Evolutionary conservation across 2,329 filamentous ascomycete genomes (phyloP), one percentile per base, ranked within the genome.

Genomic region (Neofusicoccum kwambonambiense): DNA sequence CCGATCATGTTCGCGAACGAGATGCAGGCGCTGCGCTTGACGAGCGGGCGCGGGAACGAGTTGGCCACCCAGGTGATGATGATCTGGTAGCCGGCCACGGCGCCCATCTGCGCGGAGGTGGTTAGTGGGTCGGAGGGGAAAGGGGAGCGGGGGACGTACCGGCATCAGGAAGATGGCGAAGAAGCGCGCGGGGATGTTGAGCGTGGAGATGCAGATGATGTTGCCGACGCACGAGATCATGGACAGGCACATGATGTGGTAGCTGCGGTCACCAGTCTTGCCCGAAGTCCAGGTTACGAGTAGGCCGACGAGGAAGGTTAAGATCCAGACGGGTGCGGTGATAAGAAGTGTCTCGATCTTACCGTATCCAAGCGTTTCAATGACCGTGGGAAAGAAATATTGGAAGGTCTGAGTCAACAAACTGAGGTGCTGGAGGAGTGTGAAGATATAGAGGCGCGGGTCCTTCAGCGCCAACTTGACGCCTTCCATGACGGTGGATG

Each of bases 371-470:
- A 90, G 80, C 0, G 85, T 88, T 49, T 85, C 80, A 1, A 89
- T 84, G 45, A 90, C 87, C 0, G 82, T 85, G 0, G 87, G 87
- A 74, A 89, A 89, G 76, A 89, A 89, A 71, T 88, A 88, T 51
- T 87, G 85, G 69, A 89, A 88, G 4, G 83, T 84, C 69, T 86
- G 83, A 0, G 81, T 80, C 1, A 85, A 73, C 15, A 86, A 68
- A 37, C 78, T 82, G n/a, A 80, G 70, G 64, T 86, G 84, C 69
- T 87, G 84, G 2, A 87, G 74, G 22, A 86, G 74, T 1, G 84
- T 78, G 61, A 87, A 86, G 1, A 86, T 67, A 67, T 84, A 86
- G 0, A 86, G 75, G 1, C 82, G 78, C 4, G 80, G 81, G 68
- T 86, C 84, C 5, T 73, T 75, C 17, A 85, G 73, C 0, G 82